Base-by-base conservation (phyloP, 176 grass and related monocot species). In the Puccinellia tenuiflora region DNA sequence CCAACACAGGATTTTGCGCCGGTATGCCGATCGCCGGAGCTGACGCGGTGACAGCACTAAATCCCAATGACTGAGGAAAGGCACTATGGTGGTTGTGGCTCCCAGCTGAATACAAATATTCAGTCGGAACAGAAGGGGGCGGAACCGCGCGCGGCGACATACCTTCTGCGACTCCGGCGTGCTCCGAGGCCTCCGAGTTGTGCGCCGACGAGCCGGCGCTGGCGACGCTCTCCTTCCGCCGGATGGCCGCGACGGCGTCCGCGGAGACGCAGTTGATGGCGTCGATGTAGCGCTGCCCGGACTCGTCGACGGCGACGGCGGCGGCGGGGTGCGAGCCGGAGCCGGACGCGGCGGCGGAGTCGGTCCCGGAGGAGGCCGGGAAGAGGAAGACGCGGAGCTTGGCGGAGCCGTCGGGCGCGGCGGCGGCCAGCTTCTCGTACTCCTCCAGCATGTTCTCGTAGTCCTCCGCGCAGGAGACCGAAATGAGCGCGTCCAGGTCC, bases 391-490 rank as follows among this genome's bases (percentile, higher is more conserved):
- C 85, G 16, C 92, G 90, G 30, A 97, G 85, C 79, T 97, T 97
- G 24, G 94, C 90, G 56, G 92, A 97, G 60, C 92, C 94, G 29
- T 90, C 90, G 15, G 85, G 81, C 25, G 83, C 85, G 5, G 80
- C 64, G 50, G 85, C 59, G 61, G 84, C 85, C 12, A 97, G 88
- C 83, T 97, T 97, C 60, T 92, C 92, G 80, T 97, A 92, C 92
- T 97, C 94, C 73, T 97, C 94, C 75, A 97, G 74, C 94, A 97
- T 97, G 77, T 97, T 97, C 13, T 87, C 88, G 77, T 90, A 78
- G 72, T 97, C 92, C 92, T 97, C 94, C 42, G 68, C 26, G 21
- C 81, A 77, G 1, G 94, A 89, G 0, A 97, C 86, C 2, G 94
- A 97, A 25, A 97, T 79, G 80, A 97, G 94, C 24, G 92, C 76